Percentiles rank a stretch among this genome's conserved stretches.
These are phyloP conservation scores for Lachnellula willkommii DNA, from an alignment of 2,329 filamentous ascomycete genomes.

Conservation along the genomic window DNA sequence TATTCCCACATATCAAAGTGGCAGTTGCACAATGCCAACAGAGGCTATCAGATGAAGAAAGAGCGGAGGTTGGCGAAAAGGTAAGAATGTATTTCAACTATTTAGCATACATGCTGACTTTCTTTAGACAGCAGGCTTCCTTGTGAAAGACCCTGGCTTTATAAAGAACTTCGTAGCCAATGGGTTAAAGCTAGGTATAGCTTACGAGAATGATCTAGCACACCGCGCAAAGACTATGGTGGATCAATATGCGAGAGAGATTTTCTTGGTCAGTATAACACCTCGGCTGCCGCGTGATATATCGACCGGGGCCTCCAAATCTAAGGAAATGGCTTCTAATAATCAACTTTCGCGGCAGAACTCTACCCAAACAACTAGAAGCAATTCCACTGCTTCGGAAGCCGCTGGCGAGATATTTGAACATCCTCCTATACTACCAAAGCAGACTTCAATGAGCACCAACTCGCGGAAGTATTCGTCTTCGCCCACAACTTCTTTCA, in stretches of 20 bases:
- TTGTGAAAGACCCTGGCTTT: slow-evolving; percentile 5
- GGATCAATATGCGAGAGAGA: not conserved
- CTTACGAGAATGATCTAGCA: slow-evolving; percentile 5
- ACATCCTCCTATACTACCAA: not conserved
- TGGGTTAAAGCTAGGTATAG: slow-evolving; percentile 1
- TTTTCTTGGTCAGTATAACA: not conserved
- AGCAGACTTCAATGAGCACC: not conserved
- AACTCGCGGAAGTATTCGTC: slow-evolving; percentile 6
- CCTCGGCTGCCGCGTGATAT: no score
- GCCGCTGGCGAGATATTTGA: not conserved
- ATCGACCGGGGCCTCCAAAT: not conserved
- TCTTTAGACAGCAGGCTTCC: slow-evolving; percentile 5
- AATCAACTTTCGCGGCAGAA: no score
- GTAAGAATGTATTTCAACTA: slow-evolving; percentile 1
- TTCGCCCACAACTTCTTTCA: slow-evolving; percentile 12
- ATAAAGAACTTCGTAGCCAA: slow-evolving; percentile 6
- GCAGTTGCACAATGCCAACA: slow-evolving; percentile 5
- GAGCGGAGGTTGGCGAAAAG: slow-evolving; percentile 10
- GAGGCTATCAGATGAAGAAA: slow-evolving; percentile 2
- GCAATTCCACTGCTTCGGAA: not conserved
- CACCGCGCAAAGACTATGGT: not conserved
- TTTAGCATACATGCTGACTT: not conserved
- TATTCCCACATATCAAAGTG: slow-evolving; percentile 12
- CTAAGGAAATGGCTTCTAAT: no score
- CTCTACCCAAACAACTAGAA: not conserved